Conservation (phyloP, 768 basidiomycete genomes). For the Leccinum variicolor region DNA sequence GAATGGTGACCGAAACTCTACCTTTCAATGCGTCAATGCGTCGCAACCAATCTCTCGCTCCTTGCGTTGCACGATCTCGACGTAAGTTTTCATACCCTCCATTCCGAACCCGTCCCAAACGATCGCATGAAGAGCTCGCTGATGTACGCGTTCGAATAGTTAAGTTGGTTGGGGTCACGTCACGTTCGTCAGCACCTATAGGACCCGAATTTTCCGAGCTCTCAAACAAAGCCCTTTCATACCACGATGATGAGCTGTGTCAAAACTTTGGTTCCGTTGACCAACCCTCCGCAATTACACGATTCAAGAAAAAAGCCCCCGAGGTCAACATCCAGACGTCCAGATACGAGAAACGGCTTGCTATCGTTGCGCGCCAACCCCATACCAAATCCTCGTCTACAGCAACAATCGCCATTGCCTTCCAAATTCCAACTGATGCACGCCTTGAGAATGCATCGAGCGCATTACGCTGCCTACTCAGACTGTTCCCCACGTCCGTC, state of each 20-base stretch:
- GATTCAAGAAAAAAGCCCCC: neutral
- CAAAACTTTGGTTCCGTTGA: too few relatives aligned
- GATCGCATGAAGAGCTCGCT: slow-evolving; percentile 86
- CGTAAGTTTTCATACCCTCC: slow-evolving; percentile 99
- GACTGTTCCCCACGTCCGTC: slow-evolving; percentile 91
- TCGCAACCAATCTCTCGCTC: slow-evolving; percentile 94
- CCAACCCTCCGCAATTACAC: too few relatives aligned
- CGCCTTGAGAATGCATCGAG: slow-evolving; percentile 92
- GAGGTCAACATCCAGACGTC: neutral
- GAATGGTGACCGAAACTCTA: slow-evolving; percentile 30
- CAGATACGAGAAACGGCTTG: neutral
- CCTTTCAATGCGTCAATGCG: slow-evolving; percentile 97
- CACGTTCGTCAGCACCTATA: slow-evolving; percentile 1
- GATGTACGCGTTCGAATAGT: slow-evolving; percentile 96
- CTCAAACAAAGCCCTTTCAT: too few relatives aligned
- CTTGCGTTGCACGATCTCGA: slow-evolving; percentile 89
- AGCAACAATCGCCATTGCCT: slow-evolving; percentile 79
- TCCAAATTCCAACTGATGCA: slow-evolving; percentile 74
- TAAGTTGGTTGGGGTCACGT: slow-evolving; percentile 56
- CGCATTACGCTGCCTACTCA: slow-evolving; percentile 92
- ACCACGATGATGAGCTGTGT: too few relatives aligned
- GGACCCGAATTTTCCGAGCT: too few relatives aligned
- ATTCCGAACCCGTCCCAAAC: slow-evolving; percentile 52
- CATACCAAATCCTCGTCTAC: slow-evolving; percentile 86
- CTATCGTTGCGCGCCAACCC: neutral